Base-by-base conservation (phyloP, 331 rosid species). In the Acacia pycnantha region DNA sequence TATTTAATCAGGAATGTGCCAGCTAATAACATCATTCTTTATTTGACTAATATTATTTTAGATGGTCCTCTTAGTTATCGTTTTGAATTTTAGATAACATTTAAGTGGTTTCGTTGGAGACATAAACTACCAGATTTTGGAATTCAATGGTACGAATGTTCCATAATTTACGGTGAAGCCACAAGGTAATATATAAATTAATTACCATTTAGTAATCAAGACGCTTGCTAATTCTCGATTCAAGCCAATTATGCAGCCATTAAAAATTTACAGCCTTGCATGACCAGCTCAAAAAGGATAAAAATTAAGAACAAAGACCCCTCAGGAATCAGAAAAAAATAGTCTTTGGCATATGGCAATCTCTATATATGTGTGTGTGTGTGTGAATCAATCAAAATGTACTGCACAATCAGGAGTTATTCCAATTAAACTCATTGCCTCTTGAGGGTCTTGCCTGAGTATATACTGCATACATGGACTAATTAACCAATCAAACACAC, bases 221-320 rank as follows among this genome's bases (percentile, higher is more conserved):
- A 26, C 82, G 70, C 70, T 27, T 53, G 76, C 26, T 31, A 33
- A 33, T 82, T 59, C 26, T 51, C 40, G 80, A 59, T 75, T 75
- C 53, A 31, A 77, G 2, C 15, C 22, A 51, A 35, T 16, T 33
- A 80, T 80, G 73, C 73, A 80, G 41, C 78, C 44, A 77, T 83
- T 74, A 67, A 73, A 79, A 53, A 56, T 46, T 77, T 46, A 64
- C 69, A 27, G 69, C 64, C 83, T 87, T 66, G 43, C 12, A 11
- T 12, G 4, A 73, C 81, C 77, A 80, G 22, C 24, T 73, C 35
- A 82, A 51, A 86, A 81, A 81, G 85, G 89, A 86, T 83, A 69
- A 81, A 77, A 81, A 80, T 18, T 54, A 67, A 27, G 69, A n/a
- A n/a, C 21, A 46, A 62, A 61, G 18, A 4, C 35, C 18, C 37